Percentiles rank a stretch among this genome's conserved stretches.
Conservation (phyloP, 2,329 filamentous ascomycete genomes). For the Fusarium buxicola region DNA sequence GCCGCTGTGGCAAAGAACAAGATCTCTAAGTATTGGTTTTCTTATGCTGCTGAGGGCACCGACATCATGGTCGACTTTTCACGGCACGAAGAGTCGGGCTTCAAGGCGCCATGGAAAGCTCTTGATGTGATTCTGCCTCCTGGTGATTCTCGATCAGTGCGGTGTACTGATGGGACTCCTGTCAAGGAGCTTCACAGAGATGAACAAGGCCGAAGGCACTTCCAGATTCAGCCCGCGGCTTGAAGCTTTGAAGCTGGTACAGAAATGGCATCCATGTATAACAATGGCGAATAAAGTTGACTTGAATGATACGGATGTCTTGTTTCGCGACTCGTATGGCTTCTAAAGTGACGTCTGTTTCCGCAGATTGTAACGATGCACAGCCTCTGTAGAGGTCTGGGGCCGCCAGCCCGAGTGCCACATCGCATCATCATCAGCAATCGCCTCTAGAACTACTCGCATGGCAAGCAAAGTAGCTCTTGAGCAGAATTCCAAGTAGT, state of each 20-base stretch:
- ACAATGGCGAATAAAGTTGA: background rate
- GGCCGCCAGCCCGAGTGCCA: no score
- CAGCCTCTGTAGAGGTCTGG: no score
- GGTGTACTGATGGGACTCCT: background rate
- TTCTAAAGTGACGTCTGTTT: no score
- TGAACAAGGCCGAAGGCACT: background rate
- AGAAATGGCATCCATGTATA: background rate
- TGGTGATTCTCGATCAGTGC: constrained; percentile 41
- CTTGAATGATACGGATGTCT: background rate
- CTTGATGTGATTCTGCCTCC: constrained; percentile 49
- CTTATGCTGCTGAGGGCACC: constrained; percentile 37
- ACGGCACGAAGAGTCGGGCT: constrained; percentile 49
- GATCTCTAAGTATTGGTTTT: constrained; percentile 49
- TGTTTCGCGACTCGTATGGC: no score
- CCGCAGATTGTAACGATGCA: no score
- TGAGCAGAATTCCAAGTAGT: no score
- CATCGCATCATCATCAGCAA: no score
- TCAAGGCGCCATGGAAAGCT: constrained; percentile 50
- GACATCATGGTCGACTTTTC: constrained; percentile 46
- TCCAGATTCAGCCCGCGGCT: no score
- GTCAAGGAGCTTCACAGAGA: background rate
- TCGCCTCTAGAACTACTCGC: no score
- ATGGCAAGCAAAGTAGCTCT: no score
- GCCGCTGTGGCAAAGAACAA: constrained; percentile 47
- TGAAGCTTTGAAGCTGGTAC: no score